Evolutionary conservation across 805 yeast genomes (phyloP), one percentile per base, ranked within the genome.

Genomic region (Spathaspora gorwiae): DNA sequence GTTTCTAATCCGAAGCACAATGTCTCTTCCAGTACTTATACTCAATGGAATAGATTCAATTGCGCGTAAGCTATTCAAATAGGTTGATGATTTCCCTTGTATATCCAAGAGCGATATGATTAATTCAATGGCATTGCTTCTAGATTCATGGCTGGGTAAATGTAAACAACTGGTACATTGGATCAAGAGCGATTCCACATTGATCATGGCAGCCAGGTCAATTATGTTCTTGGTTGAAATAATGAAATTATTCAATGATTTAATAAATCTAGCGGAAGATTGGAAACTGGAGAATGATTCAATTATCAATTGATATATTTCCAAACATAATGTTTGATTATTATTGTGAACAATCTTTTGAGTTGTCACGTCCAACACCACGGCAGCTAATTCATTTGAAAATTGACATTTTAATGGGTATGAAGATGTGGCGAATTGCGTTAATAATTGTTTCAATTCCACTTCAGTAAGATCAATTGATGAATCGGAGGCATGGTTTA

Each of bases 41-140:
- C 78, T 77, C 42, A 84, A 69, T 0, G 96, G 95, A 6, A 84
- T 75, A 47, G 81, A 79, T 59, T 89, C 97, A 40, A 90, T 77
- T 2, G 78, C 55, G 42, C 73, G 64, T 48, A 84, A 76, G 42
- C 76, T 79, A 29, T 71, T 64, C n/a, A 83, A 50, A 12, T 76
- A 53, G 2, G 60, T 59, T 2, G 79, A 72, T 12, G 68, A 57
- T 8, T 65, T 66, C 6, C 45, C 50, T 13, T 47, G 12, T 9
- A 11, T 29, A 5, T 9, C 12, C 12, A 29, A 43, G 10, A 73
- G 52, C 0, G 64, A 55, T 3, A 61, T 58, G 5, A 84, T 53
- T 32, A 81, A 57, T n/a, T 72, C 64, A n/a, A 83, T 64, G 1
- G 90, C 67, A 13, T 58, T 66, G 33, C 67, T 62, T 53, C 92